Base-by-base conservation (phyloP, 352 stramenopile species). In the Phytophthora cajani region DNA sequence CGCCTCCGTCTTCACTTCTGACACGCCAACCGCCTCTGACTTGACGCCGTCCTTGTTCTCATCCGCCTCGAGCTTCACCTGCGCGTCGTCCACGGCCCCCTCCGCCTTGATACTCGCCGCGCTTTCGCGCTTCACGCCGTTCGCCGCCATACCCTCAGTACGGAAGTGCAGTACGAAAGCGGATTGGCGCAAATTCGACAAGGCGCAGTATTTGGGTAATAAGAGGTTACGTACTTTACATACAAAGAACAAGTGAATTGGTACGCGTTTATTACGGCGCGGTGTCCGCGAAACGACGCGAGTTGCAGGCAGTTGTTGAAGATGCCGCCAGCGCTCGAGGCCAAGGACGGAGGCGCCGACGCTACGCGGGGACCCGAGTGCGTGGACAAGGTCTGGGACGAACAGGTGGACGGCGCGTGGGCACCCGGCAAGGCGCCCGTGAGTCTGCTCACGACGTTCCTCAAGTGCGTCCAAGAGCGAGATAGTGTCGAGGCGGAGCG, bases 401-500 rank as follows among this genome's bases (percentile, higher is more conserved):
- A 91, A 17, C 72, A 89, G 14, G 75, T 83, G 8, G 82, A 94
- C 32, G 84, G 81, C 6, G 86, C 79, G 11, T 91, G 80, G 87
- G 86, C 82, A 5, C 64, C 65, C 12, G 85, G 84, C 23, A 92
- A 94, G 50, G 81, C 82, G 6, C 75, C 84, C 0, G 65, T 92
- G 66, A 74, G 66, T 62, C 70, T 89, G 50, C 71, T 91, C 19
- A 91, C 77, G 23, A 77, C 72, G 56, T 85, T 90, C 51, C 65
- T 91, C 38, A 75, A 77, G 68, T 75, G 84, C 61, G 67, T 85
- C 11, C 78, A 94, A 50, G 86, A 91, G 38, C 65, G 77, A 46
- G 69, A 95, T 53, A 67, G 84, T 16, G 74, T 84, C 53, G 52
- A 85, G 36, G 81, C 82, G 0, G 82, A 93, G 60, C 60, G 59